Conservation (phyloP, 208 protist genomes). For the Strigomonas oncopelti region DNA sequence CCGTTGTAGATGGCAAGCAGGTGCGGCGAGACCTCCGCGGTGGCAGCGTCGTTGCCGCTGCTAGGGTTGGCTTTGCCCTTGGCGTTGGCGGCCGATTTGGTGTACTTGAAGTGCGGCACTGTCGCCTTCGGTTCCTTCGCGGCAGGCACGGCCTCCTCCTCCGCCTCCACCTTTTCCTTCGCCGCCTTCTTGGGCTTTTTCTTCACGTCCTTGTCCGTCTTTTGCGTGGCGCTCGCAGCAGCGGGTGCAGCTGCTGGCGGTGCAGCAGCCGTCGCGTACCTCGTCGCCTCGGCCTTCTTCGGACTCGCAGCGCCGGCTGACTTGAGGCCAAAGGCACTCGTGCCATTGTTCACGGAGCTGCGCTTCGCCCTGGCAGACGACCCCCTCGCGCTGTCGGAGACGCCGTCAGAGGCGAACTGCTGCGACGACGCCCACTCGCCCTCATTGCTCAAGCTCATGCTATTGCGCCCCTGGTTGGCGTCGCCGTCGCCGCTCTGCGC, state of each 20-base stretch:
- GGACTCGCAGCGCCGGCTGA: background rate
- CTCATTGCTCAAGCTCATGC: constrained; percentile 1
- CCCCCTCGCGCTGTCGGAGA: background rate
- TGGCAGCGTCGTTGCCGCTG: background rate
- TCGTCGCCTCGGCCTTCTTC: background rate
- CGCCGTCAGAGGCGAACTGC: background rate
- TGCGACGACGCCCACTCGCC: background rate
- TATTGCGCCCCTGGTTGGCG: too few relatives aligned
- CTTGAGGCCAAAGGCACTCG: background rate
- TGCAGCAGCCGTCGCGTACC: background rate
- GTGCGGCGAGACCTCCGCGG: constrained; percentile 16
- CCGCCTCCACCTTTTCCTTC: background rate
- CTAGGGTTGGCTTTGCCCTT: too few relatives aligned
- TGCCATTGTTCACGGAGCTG: background rate
- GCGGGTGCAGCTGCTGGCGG: background rate
- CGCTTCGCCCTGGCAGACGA: background rate
- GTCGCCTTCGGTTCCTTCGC: background rate
- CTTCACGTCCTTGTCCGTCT: constrained; percentile 6
- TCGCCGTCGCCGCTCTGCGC: background rate
- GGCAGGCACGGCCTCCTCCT: constrained; percentile 6
- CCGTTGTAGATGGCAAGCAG: constrained; percentile 43
- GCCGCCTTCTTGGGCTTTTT: background rate
- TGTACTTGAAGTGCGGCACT: constrained; percentile 6
- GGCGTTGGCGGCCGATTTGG: too few relatives aligned
- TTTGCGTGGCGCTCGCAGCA: background rate